Conservation (phyloP, 805 yeast species). For the Candida mattraensis region DNA sequence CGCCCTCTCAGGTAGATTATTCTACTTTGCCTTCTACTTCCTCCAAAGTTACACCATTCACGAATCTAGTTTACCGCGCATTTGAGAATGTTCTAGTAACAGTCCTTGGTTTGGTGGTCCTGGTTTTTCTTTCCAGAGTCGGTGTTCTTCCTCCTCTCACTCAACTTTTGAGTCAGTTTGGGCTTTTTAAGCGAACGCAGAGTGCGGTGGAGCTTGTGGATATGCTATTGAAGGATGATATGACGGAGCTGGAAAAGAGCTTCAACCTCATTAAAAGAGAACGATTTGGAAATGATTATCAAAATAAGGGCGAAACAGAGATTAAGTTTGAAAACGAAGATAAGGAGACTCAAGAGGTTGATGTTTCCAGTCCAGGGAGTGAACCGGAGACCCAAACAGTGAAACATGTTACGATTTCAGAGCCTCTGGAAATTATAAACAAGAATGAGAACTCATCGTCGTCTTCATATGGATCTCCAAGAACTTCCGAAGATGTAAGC, state of each 20-base stretch:
- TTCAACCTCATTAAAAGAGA: slow-evolving; percentile 27
- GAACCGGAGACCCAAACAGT: slow-evolving; percentile 1
- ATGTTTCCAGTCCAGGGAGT: not conserved
- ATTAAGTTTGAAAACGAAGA: slow-evolving; percentile 4
- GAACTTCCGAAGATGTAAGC: slow-evolving; percentile 9
- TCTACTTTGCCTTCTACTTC: slow-evolving; percentile 17
- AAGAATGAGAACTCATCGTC: slow-evolving; percentile 15
- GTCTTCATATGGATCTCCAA: slow-evolving; percentile 14
- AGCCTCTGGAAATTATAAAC: slow-evolving; percentile 10
- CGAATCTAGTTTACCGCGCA: slow-evolving; percentile 27
- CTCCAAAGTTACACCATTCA: slow-evolving; percentile 22
- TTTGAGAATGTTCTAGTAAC: slow-evolving; percentile 54
- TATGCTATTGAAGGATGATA: slow-evolving; percentile 29
- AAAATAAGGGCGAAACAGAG: too few relatives aligned
- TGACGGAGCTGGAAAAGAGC: slow-evolving; percentile 26
- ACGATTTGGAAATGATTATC: too few relatives aligned
- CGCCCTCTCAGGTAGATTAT: slow-evolving; percentile 13
- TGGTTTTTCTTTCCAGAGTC: slow-evolving; percentile 38
- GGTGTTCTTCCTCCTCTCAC: slow-evolving; percentile 38
- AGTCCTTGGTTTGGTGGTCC: slow-evolving; percentile 35
- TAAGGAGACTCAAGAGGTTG: slow-evolving; percentile 4
- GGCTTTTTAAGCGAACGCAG: slow-evolving; percentile 34
- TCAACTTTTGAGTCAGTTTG: slow-evolving; percentile 30
- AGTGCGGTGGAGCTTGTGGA: slow-evolving; percentile 37
- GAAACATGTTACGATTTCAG: slow-evolving; percentile 18